These are phyloP conservation scores for Cutaneotrichosporon mucoides DNA, from an alignment of 1,284 basidiomycete genomes.

Conservation along the genomic window DNA sequence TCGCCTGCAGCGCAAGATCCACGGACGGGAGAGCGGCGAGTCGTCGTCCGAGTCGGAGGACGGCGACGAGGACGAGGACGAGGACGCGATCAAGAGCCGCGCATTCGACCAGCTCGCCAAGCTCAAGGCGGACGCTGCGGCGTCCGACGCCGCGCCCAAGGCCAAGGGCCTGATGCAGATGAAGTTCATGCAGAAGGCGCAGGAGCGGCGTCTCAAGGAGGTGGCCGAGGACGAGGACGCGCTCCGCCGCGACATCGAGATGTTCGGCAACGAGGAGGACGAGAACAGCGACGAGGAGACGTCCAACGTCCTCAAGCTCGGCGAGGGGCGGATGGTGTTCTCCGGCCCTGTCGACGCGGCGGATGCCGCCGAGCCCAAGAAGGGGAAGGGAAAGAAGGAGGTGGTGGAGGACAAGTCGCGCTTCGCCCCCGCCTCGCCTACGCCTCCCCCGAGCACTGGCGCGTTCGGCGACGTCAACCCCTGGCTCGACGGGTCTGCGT, in stretches of 20 bases:
- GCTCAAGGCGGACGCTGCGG: conserved; percentile 45
- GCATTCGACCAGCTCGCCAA: conserved; percentile 70
- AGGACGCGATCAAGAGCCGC: conserved; percentile 56
- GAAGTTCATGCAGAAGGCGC: conserved; percentile 94
- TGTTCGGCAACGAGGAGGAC: conserved; percentile 45
- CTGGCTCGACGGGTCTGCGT: conserved; percentile 59
- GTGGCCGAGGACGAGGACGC: conserved; percentile 64
- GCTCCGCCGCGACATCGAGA: conserved; percentile 63
- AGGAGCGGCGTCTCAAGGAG: conserved; percentile 61
- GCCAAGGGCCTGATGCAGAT: conserved; percentile 69
- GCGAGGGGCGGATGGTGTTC: conserved; percentile 54
- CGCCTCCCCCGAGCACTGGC: conserved; percentile 2
- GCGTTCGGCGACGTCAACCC: conserved; percentile 55
- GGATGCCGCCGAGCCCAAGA: not conserved
- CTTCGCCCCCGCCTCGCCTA: conserved; percentile 1
- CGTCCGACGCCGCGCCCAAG: conserved; percentile 25
- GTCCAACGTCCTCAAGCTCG: conserved; percentile 42
- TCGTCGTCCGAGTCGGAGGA: conserved; percentile 51
- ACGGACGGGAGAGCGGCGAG: conserved; percentile 52
- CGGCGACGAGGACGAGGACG: conserved; percentile 53
- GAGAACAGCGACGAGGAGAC: conserved; percentile 52
- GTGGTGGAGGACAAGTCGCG: not conserved
- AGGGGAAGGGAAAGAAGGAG: not conserved
- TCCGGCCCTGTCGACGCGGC: conserved; percentile 27
- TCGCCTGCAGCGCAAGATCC: conserved; percentile 71